Conservation (phyloP, 768 basidiomycete species). For the Lactarius akahatsu region DNA sequence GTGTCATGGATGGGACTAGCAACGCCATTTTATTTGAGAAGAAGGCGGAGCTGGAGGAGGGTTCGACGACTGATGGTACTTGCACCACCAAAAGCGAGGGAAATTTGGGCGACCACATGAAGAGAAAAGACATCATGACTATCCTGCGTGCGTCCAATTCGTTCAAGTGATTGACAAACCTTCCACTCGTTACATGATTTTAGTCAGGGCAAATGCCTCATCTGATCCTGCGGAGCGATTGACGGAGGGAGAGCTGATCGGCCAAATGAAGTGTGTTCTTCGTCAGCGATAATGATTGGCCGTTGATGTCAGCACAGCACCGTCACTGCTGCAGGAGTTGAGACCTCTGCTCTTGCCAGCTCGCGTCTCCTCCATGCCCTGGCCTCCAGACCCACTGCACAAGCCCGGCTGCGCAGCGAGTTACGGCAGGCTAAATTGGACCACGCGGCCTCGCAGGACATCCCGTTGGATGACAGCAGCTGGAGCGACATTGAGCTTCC, state of each 20-base stretch:
- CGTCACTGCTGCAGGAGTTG: conserved; percentile 1
- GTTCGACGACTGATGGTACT: background rate
- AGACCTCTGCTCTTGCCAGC: conserved; percentile 35
- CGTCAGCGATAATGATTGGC: background rate
- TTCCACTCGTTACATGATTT: background rate
- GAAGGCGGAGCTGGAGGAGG: conserved; percentile 30
- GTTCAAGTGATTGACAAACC: background rate
- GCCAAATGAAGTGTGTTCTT: conserved; percentile 37
- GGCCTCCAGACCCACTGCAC: conserved; percentile 35
- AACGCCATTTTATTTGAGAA: conserved; percentile 35
- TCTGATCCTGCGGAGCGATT: conserved; percentile 36
- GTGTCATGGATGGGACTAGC: conserved; percentile 36
- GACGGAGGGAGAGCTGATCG: conserved; percentile 39
- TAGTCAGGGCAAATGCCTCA: conserved; percentile 39
- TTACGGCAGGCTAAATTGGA: conserved; percentile 35
- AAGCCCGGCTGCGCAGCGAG: conserved; percentile 38
- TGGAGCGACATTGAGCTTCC: conserved; percentile 38
- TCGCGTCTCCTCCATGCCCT: conserved; percentile 39
- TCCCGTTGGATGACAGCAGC: conserved; percentile 1
- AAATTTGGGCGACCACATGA: conserved; percentile 14
- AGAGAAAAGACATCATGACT: conserved; percentile 41
- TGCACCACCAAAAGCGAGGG: conserved; percentile 12
- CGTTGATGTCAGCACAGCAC: conserved; percentile 1
- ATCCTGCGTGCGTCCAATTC: conserved; percentile 38
- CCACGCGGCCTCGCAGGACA: conserved; percentile 16